Evolutionary conservation across 352 stramenopile genomes (phyloP).

Genomic region (Phytophthora litchii): DNA sequence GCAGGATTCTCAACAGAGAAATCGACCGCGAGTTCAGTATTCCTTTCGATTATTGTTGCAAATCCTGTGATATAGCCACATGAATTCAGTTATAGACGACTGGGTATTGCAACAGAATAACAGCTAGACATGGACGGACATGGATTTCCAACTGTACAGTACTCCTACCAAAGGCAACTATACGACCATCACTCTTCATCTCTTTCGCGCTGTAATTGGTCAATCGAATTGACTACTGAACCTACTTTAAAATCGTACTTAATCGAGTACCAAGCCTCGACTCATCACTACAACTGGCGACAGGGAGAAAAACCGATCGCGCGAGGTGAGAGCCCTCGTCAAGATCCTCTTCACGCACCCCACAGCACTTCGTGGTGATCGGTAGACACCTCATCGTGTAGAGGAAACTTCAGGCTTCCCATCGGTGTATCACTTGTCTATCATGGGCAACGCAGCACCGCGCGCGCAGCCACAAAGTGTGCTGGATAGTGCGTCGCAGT

Average conservation of each 20-base stretch:
- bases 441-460: slow-evolving; percentile 85
- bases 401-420: slow-evolving; percentile 2
- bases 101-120: too few species aligned
- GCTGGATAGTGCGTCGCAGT: slow-evolving; percentile 85
- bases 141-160: too few species aligned
- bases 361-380: not conserved
- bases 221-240: not conserved
- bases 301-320: slow-evolving; percentile 27
- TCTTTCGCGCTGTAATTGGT: too few species aligned
- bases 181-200: too few species aligned
- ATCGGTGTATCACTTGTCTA: slow-evolving; percentile 1
- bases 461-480: slow-evolving; percentile 77
- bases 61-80: too few species aligned
- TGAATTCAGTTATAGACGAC: too few species aligned
- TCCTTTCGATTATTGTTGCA: too few species aligned
- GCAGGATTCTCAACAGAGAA: too few species aligned
- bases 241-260: slow-evolving; percentile 3
- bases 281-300: slow-evolving; percentile 31
- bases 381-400: slow-evolving; percentile 9
- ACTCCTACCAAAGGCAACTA: too few species aligned
- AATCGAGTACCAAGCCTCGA: not conserved
- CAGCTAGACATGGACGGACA: too few species aligned
- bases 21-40: too few species aligned
- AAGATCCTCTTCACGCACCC: slow-evolving; percentile 7
- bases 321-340: not conserved